phyloP scores from a whole-genome alignment of 306 rosid genomes.

The Quercus agrifolia region DNA sequence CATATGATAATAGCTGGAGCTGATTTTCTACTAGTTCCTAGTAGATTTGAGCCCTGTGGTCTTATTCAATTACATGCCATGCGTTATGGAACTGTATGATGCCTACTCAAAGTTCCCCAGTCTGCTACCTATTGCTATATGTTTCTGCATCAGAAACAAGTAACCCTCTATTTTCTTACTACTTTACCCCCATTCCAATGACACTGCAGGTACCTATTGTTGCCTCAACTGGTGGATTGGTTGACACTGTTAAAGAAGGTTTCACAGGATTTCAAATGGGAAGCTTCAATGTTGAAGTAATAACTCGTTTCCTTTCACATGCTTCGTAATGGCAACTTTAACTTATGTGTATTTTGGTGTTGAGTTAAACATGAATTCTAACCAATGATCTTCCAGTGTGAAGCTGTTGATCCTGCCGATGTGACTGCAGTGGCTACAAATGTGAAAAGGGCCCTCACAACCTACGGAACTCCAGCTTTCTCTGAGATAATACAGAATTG shows the following conservation, averaged over 20 bases:
- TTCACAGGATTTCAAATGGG: slow-evolving; percentile 92
- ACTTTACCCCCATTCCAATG: not conserved
- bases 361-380: not conserved
- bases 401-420: slow-evolving; percentile 67
- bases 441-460: slow-evolving; percentile 45
- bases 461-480: slow-evolving; percentile 52
- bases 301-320: not conserved
- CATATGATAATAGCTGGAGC: slow-evolving; percentile 83
- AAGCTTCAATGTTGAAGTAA: slow-evolving; percentile 74
- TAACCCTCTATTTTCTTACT: not conserved
- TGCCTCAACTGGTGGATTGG: slow-evolving; percentile 87
- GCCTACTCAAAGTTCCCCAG: not conserved
- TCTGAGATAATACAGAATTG: slow-evolving; percentile 57
- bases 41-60: slow-evolving; percentile 89
- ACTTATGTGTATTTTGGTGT: not conserved
- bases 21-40: slow-evolving; percentile 66
- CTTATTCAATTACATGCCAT: slow-evolving; percentile 84
- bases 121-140: not conserved
- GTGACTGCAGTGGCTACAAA: slow-evolving; percentile 51
- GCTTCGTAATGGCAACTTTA: not conserved
- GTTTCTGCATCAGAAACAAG: not conserved
- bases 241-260: slow-evolving; percentile 81
- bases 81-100: slow-evolving; percentile 73
- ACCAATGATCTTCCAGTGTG: slow-evolving; percentile 42
- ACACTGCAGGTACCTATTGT: slow-evolving; percentile 64